phyloP scores from a whole-genome alignment of 257 asterid genomes.

The Nicotiana tabacum region DNA sequence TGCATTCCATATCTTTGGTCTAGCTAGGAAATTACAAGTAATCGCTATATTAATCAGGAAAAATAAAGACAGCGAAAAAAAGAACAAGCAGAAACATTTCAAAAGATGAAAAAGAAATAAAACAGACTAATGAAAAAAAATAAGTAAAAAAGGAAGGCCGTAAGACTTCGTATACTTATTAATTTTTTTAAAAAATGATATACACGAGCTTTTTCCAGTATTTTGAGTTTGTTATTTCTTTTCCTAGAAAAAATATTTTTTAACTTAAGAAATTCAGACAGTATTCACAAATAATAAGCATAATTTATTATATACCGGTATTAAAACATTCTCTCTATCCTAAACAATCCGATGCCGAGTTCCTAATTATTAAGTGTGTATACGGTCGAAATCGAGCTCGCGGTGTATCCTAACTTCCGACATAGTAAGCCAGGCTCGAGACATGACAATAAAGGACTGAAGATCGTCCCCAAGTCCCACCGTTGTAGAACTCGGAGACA shows the following conservation, averaged over 20 bases:
- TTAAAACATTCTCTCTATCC: neutral
- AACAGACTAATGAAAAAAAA: neutral
- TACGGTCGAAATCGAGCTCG: too few species aligned
- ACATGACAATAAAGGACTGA: too few species aligned
- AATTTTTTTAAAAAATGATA: neutral
- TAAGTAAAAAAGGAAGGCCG: too few species aligned
- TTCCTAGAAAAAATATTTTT: neutral
- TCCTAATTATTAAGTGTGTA: neutral
- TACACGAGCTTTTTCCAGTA: too few species aligned
- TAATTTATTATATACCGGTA: neutral
- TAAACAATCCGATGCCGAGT: neutral
- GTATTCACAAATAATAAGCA: neutral
- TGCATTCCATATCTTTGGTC: neutral
- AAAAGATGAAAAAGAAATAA: neutral
- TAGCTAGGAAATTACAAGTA: neutral
- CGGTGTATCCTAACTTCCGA: too few species aligned
- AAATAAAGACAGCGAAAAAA: neutral
- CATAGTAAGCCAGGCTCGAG: too few species aligned
- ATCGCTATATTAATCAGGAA: neutral
- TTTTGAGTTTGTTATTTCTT: neutral
- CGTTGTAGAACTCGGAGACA: too few species aligned
- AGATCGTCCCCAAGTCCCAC: too few species aligned
- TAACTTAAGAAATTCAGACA: neutral
- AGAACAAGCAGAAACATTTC: neutral
- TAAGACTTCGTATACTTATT: neutral